Conservation (phyloP, 805 yeast genomes). For the Sungouiella thailandica region DNA sequence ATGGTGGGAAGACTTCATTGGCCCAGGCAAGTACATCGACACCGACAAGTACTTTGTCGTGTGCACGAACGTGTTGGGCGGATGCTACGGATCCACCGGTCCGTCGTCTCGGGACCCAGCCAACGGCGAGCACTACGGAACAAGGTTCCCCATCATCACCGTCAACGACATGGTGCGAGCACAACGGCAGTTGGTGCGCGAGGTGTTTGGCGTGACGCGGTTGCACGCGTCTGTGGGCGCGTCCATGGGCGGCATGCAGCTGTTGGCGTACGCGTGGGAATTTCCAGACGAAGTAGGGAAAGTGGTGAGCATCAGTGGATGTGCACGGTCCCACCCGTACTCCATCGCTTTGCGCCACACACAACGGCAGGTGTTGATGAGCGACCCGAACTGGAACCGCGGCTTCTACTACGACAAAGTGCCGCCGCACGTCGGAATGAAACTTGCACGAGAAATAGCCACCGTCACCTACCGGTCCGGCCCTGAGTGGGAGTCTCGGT, state of each 20-base stretch:
- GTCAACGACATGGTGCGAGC: constrained; percentile 90
- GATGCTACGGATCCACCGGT: constrained; percentile 94
- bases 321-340: constrained; percentile 91
- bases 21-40: constrained; percentile 75
- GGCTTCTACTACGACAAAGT: constrained; percentile 76
- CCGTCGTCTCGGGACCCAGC: constrained; percentile 79
- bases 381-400: constrained; percentile 92
- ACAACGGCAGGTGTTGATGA: constrained; percentile 89
- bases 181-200: constrained; percentile 63
- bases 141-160: constrained; percentile 81
- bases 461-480: constrained; percentile 93
- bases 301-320: constrained; percentile 79
- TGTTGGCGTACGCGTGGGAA: constrained; percentile 80
- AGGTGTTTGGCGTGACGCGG: constrained; percentile 57
- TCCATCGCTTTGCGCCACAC: constrained; percentile 92
- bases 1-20: constrained; percentile 96
- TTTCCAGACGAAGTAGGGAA: constrained; percentile 73
- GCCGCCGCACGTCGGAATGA: constrained; percentile 95
- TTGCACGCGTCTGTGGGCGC: constrained; percentile 82
- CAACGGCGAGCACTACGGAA: constrained; percentile 64
- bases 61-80: constrained; percentile 90
- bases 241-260: constrained; percentile 99
- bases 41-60: constrained; percentile 77
- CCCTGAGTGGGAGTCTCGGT: constrained; percentile 94
- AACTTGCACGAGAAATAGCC: constrained; percentile 87